A percentile compares a stretch with the other conserved stretches of the same genome.
phyloP scores from a whole-genome alignment of 495 filamentous ascomycete species.

The Talaromyces adpressus region DNA sequence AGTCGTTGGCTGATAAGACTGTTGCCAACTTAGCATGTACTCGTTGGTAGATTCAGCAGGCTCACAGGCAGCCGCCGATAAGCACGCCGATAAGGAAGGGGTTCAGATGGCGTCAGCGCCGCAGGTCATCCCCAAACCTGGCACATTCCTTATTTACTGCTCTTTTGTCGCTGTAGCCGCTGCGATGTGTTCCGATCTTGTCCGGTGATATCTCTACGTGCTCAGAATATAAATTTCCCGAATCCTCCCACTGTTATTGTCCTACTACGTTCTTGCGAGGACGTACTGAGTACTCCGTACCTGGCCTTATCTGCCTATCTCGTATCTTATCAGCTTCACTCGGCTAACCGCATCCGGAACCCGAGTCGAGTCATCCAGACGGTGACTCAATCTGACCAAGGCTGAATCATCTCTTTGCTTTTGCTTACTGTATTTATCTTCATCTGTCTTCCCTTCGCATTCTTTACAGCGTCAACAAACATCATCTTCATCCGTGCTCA shows the following conservation, averaged over 20 bases:
- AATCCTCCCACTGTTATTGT: not conserved
- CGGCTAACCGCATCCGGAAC: not conserved
- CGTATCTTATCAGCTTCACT: not conserved
- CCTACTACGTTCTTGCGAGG: not conserved
- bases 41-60: not conserved
- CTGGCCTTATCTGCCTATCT: not conserved
- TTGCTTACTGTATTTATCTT: not conserved
- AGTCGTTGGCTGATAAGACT: not conserved
- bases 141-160: not conserved
- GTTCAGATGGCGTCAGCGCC: not conserved
- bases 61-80: not conserved
- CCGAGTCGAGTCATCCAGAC: conserved; percentile 1
- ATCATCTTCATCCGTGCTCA: not conserved
- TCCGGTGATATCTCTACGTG: not conserved
- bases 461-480: not conserved
- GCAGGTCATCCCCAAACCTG: not conserved
- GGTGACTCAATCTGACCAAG: not conserved
- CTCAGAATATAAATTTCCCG: not conserved
- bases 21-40: too few species aligned
- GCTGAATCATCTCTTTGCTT: not conserved
- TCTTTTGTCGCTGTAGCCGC: not conserved
- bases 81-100: not conserved
- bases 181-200: not conserved
- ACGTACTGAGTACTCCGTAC: not conserved
- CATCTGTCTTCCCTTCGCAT: not conserved